These are phyloP conservation scores for Erysimum pusillum DNA, from an alignment of 441 rosid species.

Conservation along the genomic window DNA sequence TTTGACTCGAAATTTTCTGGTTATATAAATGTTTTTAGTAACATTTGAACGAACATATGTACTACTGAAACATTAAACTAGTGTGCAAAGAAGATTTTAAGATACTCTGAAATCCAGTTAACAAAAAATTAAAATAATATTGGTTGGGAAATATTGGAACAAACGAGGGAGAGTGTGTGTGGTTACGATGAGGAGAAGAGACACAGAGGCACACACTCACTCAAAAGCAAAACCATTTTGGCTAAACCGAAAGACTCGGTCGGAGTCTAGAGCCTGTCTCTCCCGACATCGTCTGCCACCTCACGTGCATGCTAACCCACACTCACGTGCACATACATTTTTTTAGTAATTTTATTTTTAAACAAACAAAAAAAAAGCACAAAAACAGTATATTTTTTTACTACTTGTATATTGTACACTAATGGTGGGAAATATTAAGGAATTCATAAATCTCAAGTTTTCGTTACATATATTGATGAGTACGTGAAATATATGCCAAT, in stretches of 20 bases:
- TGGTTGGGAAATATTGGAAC: constrained; percentile 39
- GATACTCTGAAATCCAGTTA: constrained; percentile 19
- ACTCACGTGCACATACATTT: constrained; percentile 39
- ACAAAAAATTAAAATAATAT: constrained; percentile 13
- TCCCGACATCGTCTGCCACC: constrained; percentile 73
- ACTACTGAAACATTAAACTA: constrained; percentile 1
- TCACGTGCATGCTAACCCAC: constrained; percentile 62
- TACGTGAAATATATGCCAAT: constrained; percentile 9
- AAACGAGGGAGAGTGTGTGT: constrained; percentile 18
- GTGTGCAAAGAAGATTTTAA: constrained; percentile 18
- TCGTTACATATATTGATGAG: constrained; percentile 19
- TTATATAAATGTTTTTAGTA: background rate
- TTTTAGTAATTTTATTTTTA: background rate
- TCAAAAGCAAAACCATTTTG: constrained; percentile 44
- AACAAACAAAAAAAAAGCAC: background rate
- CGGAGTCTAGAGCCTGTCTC: constrained; percentile 66
- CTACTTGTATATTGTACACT: constrained; percentile 8
- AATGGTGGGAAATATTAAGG: background rate
- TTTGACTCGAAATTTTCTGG: background rate
- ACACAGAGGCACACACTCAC: constrained; percentile 42
- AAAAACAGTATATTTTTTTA: background rate
- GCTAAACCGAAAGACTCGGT: constrained; percentile 59
- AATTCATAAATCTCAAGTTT: constrained; percentile 1
- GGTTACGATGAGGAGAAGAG: constrained; percentile 37
- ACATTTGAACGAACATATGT: background rate